Evolutionary conservation across 306 rosid species (phyloP).

Genomic region (Cucurbita argyrosperma): DNA sequence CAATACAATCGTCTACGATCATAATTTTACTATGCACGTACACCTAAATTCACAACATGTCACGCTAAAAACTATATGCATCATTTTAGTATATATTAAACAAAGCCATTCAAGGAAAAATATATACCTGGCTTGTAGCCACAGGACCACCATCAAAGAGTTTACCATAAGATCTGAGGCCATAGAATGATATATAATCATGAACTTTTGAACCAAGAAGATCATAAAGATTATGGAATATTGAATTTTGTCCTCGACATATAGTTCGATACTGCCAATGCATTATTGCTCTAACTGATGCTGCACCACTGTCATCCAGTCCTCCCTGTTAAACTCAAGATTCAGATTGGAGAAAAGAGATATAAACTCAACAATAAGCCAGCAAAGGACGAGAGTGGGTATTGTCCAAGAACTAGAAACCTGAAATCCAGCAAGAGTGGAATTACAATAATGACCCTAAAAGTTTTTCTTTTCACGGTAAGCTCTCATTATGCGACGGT

Average conservation of each 20-base stretch:
- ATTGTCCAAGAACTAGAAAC: conserved; percentile 23
- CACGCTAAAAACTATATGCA: background rate
- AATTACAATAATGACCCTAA: conserved; percentile 82
- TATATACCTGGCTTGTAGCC: conserved; percentile 85
- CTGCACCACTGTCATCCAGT: conserved; percentile 94
- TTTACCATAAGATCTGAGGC: conserved; percentile 76
- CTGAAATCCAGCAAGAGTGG: conserved; percentile 98
- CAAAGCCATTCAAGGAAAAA: background rate
- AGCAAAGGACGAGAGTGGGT: background rate
- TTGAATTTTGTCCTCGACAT: conserved; percentile 72
- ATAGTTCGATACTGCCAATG: conserved; percentile 98
- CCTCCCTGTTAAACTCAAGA: conserved; percentile 56
- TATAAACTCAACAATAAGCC: background rate
- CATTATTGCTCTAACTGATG: conserved; percentile 98
- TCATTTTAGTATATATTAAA: background rate
- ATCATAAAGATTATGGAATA: conserved; percentile 58
- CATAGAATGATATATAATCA: conserved; percentile 87
- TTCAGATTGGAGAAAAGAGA: conserved; percentile 12
- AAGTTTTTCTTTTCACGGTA: conserved; percentile 61
- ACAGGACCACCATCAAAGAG: conserved; percentile 74
- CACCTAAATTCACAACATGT: conserved; percentile 34
- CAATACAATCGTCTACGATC: conserved; percentile 70
- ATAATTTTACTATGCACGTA: conserved; percentile 96
- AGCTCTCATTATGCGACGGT: conserved; percentile 67
- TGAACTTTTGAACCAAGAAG: conserved; percentile 63